Conservation (phyloP, 1,284 basidiomycete genomes). For the Trichosporon sp. region DNA sequence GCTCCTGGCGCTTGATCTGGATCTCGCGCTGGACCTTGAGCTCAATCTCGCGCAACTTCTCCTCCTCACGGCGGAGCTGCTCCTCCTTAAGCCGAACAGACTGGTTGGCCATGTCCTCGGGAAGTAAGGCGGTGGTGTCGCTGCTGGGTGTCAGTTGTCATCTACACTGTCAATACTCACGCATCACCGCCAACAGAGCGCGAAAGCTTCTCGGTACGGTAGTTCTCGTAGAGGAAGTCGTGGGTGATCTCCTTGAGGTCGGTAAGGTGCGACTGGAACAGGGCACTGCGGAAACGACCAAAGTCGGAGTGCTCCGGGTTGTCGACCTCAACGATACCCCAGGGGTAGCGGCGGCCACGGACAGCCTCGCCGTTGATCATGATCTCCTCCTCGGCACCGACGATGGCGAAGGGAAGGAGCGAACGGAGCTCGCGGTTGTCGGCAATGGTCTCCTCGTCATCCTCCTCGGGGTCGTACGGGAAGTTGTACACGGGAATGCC, state of each 20-base stretch:
- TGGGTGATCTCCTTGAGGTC: slow-evolving; percentile 92
- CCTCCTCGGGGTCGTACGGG: slow-evolving; percentile 98
- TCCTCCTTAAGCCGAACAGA: slow-evolving; percentile 97
- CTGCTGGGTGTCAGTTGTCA: slow-evolving; percentile 46
- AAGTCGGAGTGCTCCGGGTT: slow-evolving; percentile 99
- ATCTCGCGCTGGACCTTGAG: slow-evolving; percentile 98
- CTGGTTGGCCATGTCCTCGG: slow-evolving; percentile 95
- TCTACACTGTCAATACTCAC: slow-evolving; percentile 59
- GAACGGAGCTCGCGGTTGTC: slow-evolving; percentile 93
- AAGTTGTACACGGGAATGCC: slow-evolving; percentile 99
- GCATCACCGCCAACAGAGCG: slow-evolving; percentile 83
- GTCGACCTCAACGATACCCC: slow-evolving; percentile 98
- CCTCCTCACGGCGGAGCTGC: slow-evolving; percentile 94
- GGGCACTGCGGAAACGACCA: slow-evolving; percentile 81
- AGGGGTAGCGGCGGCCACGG: slow-evolving; percentile 90
- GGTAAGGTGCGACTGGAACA: slow-evolving; percentile 91
- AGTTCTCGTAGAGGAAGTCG: slow-evolving; percentile 73
- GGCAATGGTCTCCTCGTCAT: slow-evolving; percentile 97
- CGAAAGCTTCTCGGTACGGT: slow-evolving; percentile 87
- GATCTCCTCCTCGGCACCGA: slow-evolving; percentile 96
- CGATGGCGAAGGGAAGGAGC: slow-evolving; percentile 92
- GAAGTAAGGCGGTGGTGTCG: slow-evolving; percentile 78
- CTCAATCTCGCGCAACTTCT: slow-evolving; percentile 98
- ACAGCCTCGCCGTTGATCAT: slow-evolving; percentile 88
- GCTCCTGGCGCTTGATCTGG: slow-evolving; percentile 96